A percentile compares a stretch with the other conserved stretches of the same genome.
phyloP scores from a whole-genome alignment of 1,284 basidiomycete species.

The Microbotryum silenes-acaulis region DNA sequence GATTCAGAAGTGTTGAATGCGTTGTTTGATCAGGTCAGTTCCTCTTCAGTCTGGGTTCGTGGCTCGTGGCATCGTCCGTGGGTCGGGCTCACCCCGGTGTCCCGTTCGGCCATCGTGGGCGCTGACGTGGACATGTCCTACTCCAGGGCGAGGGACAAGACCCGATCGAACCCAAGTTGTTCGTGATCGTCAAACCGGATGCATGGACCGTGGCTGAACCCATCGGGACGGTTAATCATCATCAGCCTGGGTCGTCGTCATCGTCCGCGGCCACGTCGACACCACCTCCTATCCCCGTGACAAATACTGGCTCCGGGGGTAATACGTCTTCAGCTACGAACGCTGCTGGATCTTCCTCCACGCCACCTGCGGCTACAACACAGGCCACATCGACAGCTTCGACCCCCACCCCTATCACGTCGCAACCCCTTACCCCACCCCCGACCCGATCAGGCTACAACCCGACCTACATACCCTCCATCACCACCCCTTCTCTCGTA shows the following conservation, averaged over 20 bases:
- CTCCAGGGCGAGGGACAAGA: background rate
- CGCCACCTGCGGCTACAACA: conserved; percentile 24
- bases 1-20: conserved; percentile 13
- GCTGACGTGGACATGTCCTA: background rate
- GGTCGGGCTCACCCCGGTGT: too few species aligned
- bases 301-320: background rate
- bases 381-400: conserved; percentile 12
- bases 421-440: background rate
- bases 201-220: conserved; percentile 15
- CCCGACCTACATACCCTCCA: too few species aligned
- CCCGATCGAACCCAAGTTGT: conserved; percentile 4
- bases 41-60: background rate
- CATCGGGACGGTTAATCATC: background rate
- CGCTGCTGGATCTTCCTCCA: conserved; percentile 12
- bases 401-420: background rate
- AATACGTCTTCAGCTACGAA: background rate
- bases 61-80: too few species aligned
- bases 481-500: too few species aligned
- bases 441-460: background rate
- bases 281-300: background rate
- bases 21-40: conserved; percentile 7
- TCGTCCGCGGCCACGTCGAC: background rate
- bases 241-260: background rate
- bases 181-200: conserved; percentile 16
- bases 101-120: background rate